These are phyloP conservation scores for Sphagnum contortum DNA, from an alignment of 225 moss, liverwort and hornwort species.

Conservation along the genomic window DNA sequence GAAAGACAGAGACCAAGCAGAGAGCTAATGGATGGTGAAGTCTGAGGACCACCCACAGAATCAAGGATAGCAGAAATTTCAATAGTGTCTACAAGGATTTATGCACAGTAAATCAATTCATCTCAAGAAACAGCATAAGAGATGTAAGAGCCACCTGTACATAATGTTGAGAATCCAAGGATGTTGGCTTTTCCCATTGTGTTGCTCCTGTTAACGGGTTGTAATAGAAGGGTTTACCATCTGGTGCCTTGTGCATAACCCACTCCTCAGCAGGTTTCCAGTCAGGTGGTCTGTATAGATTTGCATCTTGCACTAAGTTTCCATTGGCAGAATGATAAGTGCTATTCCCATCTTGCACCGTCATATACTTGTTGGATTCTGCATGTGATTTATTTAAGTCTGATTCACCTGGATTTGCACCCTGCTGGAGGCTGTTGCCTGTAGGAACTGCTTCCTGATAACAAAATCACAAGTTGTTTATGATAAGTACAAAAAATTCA, in stretches of 20 bases:
- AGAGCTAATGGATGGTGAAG: too few species aligned
- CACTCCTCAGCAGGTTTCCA: conserved; percentile 2
- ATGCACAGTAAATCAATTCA: too few species aligned
- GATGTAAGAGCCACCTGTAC: conserved; percentile 3
- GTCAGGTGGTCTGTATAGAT: conserved; percentile 11
- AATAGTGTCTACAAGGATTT: too few species aligned
- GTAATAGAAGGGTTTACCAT: conserved; percentile 53
- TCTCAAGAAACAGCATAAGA: too few species aligned
- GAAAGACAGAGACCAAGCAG: too few species aligned
- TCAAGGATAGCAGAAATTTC: too few species aligned
- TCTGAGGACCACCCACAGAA: too few species aligned
- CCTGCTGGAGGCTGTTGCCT: conserved; percentile 21
- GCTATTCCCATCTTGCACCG: conserved; percentile 23
- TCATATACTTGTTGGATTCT: conserved; percentile 32
- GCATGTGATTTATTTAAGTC: conserved; percentile 36
- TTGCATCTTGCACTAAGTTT: conserved; percentile 15
- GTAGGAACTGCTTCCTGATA: conserved; percentile 26
- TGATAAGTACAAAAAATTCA: too few species aligned
- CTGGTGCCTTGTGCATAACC: conserved; percentile 42
- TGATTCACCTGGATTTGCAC: conserved; percentile 15
- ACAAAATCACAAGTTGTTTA: too few species aligned
- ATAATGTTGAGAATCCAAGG: conserved; percentile 21
- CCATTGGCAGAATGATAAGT: conserved; percentile 19
- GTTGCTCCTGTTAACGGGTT: conserved; percentile 43
- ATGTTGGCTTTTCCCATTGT: conserved; percentile 58